Base-by-base conservation (phyloP, 805 yeast species). In the Teunomyces barrocoloradensis region DNA sequence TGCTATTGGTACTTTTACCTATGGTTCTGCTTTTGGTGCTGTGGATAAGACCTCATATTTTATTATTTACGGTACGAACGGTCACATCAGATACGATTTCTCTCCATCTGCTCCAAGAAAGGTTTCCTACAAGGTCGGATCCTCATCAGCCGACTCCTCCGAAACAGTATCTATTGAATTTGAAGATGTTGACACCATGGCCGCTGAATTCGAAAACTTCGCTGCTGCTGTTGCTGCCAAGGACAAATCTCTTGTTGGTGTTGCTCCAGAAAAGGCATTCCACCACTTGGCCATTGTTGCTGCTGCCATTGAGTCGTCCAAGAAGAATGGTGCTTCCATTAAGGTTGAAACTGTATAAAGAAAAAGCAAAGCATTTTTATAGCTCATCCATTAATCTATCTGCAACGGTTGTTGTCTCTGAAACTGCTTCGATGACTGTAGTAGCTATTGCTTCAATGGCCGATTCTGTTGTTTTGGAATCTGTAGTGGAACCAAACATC, bases 201-300 rank as follows among this genome's bases (percentile, higher is more conserved):
- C 67, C 23, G 73, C 60, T 36, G 85, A 80, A 59, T 78, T 80
- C 53, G 64, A 68, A 48, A 73, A 76, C 51, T 70, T 79, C 46
- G 80, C 76, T 36, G 66, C 73, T 36, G 89, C 90, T n/a, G 84
- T 86, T 25, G 53, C 60, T 21, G 70, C 75, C 47, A 79, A 80
- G 53, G 89, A 87, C 64, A 87, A 87, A 68, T 58, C 71, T 3
- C 53, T 79, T 46, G 66, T 85, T 44, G 69, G 61, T 35, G 79
- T 80, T 36, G 75, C 83, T n/a, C 96, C 96, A 21, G 85, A 80
- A 53, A 78, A 74, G 52, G 89, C 95, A 5, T 91, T 87, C 82
- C 97, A 91, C 67, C 98, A 92, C 66, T 80, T 91, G 65, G 96
- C 97, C 5, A 79, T 89, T 56, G 81, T 92, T 48, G 96, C 81